Percentiles rank a stretch among this genome's conserved stretches.
These are phyloP conservation scores for Fusarium secorum DNA, from an alignment of 2,329 filamentous ascomycete species.

Conservation along the genomic window DNA sequence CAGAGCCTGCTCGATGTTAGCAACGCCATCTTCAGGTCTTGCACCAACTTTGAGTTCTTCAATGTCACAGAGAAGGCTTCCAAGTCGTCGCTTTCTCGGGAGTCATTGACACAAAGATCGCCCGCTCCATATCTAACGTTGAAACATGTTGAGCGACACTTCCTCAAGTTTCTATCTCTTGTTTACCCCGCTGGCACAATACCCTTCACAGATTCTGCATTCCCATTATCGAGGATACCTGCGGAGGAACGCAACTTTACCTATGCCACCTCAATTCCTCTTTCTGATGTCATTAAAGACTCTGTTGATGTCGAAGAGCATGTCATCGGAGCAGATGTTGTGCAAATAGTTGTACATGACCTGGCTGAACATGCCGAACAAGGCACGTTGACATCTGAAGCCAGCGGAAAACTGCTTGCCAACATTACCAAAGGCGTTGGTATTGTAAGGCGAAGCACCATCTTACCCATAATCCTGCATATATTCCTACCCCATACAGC, in stretches of 20 bases:
- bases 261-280: slow-evolving; percentile 69
- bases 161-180: slow-evolving; percentile 72
- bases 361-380: slow-evolving; percentile 21
- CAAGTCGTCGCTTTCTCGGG: slow-evolving; percentile 27
- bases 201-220: slow-evolving; percentile 69
- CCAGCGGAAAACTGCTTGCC: slow-evolving; percentile 49
- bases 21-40: slow-evolving; percentile 67
- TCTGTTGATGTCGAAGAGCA: slow-evolving; percentile 69
- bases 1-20: slow-evolving; percentile 65
- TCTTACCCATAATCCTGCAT: slow-evolving; percentile 66
- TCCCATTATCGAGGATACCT: slow-evolving; percentile 68
- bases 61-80: slow-evolving; percentile 69
- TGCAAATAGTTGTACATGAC: slow-evolving; percentile 63
- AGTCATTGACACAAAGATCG: slow-evolving; percentile 45
- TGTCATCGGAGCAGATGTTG: slow-evolving; percentile 72
- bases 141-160: slow-evolving; percentile 73
- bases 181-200: slow-evolving; percentile 63
- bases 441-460: slow-evolving; percentile 67
- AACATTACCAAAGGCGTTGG: slow-evolving; percentile 67
- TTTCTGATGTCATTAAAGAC: slow-evolving; percentile 63
- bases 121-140: slow-evolving; percentile 70
- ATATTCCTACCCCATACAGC: slow-evolving; percentile 48
- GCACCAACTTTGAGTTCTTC: slow-evolving; percentile 79
- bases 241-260: slow-evolving; percentile 70
- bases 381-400: slow-evolving; percentile 23